A percentile compares a stretch with the other conserved stretches of the same genome.
These are phyloP conservation scores for Durio zibethinus DNA, from an alignment of 345 rosid species.

Conservation along the genomic window DNA sequence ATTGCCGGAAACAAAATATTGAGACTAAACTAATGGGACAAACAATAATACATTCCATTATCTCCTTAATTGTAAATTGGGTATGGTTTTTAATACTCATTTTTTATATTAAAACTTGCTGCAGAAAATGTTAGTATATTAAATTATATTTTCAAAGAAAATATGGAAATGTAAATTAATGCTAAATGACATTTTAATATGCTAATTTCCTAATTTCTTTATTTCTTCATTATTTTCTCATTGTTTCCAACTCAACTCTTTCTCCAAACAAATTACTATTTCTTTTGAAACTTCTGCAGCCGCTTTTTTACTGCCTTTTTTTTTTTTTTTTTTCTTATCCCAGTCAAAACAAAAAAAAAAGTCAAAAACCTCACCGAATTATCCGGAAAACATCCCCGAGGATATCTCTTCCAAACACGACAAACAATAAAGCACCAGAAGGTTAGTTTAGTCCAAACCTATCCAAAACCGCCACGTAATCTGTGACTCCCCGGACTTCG, in stretches of 20 bases:
- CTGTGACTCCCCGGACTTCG: neutral
- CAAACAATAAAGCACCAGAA: neutral
- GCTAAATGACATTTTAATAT: neutral
- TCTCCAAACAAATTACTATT: neutral
- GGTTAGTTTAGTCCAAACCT: slow-evolving; percentile 13
- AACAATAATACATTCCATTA: no score
- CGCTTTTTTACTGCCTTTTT: neutral
- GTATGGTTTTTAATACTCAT: neutral
- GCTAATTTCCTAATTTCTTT: neutral
- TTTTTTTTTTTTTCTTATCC: neutral
- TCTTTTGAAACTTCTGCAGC: neutral
- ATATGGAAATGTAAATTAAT: neutral
- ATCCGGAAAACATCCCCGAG: neutral
- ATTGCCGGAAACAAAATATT: no score
- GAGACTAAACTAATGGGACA: no score
- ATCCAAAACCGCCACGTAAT: neutral
- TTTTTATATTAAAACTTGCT: neutral
- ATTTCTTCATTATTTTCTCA: neutral
- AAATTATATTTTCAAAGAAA: no score
- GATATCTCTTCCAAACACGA: neutral
- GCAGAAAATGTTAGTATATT: neutral
- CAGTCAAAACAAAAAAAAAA: neutral
- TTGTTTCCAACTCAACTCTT: neutral
- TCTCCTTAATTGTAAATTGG: neutral
- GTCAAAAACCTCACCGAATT: neutral